phyloP scores from a whole-genome alignment of 1,284 basidiomycete species.

The Ganoderma leucocontextum region DNA sequence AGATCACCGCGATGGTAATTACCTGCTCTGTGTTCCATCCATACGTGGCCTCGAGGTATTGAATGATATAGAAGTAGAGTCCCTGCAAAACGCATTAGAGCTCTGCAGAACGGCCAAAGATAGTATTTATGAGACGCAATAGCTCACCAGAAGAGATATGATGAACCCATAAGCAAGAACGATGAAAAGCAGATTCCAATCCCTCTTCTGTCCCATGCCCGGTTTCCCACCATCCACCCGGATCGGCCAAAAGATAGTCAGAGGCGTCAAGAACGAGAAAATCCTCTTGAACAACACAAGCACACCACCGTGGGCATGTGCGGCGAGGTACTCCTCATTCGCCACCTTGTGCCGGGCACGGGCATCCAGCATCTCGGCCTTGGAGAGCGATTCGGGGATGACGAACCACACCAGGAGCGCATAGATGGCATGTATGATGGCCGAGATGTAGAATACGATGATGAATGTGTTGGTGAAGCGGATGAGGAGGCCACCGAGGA shows the following conservation, averaged over 20 bases:
- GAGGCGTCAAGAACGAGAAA: slow-evolving; percentile 69
- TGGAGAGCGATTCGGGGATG: slow-evolving; percentile 80
- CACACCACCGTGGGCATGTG: slow-evolving; percentile 29
- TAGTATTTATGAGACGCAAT: not conserved
- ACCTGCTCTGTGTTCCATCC: slow-evolving; percentile 81
- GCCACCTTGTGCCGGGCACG: slow-evolving; percentile 45
- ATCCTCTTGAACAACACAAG: slow-evolving; percentile 45
- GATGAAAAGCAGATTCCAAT: slow-evolving; percentile 76
- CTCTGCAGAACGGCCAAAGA: no score
- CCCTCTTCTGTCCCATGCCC: slow-evolving; percentile 52
- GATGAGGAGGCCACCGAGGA: slow-evolving; percentile 73
- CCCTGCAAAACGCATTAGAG: slow-evolving; percentile 56
- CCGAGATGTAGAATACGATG: slow-evolving; percentile 76
- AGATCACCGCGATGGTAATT: slow-evolving; percentile 30
- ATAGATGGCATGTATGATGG: slow-evolving; percentile 56
- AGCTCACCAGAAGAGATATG: slow-evolving; percentile 63
- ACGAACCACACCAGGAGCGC: slow-evolving; percentile 61
- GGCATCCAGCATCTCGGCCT: slow-evolving; percentile 47
- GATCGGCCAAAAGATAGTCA: slow-evolving; percentile 70
- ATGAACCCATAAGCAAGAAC: slow-evolving; percentile 64
- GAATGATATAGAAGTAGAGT: slow-evolving; percentile 68
- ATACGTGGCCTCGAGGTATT: slow-evolving; percentile 73
- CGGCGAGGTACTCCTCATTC: slow-evolving; percentile 28
- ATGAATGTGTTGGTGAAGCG: slow-evolving; percentile 63
- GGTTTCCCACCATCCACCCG: slow-evolving; percentile 44